Base-by-base conservation (phyloP, 257 asterid species). In the Craterostigma plantagineum region DNA sequence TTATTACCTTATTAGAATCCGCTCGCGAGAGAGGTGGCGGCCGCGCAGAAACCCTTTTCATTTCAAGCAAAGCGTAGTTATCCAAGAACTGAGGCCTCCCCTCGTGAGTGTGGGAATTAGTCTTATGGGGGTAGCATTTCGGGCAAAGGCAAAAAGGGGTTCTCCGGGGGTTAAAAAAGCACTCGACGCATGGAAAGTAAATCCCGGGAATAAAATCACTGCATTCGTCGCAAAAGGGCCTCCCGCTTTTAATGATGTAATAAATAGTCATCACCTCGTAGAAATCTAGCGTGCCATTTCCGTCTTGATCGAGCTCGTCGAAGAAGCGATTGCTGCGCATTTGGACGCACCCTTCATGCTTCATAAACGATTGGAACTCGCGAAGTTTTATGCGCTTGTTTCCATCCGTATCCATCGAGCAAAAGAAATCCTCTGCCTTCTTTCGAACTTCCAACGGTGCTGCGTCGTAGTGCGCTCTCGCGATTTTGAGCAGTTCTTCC, bases 21-120 rank as follows among this genome's bases (percentile, higher is more conserved):
- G 30, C 6, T 6, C 30, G 30, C 6, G 30, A 23, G 6, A 23
- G 30, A 23, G n/a, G n/a, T n/a, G n/a, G 6, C 30, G 6, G 6
- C 30, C 30, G 30, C 6, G 30, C 2, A 7, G 42, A 5, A 11
- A 42, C 39, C 10, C 42, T 43, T 34, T 16, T 40, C 1, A 43
- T 37, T 33, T 33, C 18, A 5, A 56, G 47, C 11, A 56, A 35
- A 7, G 55, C 43, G 34, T 17, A 56, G 35, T 56, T 56, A 45
- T 56, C 62, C 34, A 56, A 14, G n/a, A 56, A 56, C 38, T 27
- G 55, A 34, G 45, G 4, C 0, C 40, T 14, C 7, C 55, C 50
- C 7, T 16, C 38, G 11, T 56, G 62, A 16, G 16, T 23, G 30
- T 23, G 30, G 6, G 30, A 2, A 23, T 23, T 23, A n/a, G n/a